Base-by-base conservation (phyloP, 2,329 filamentous ascomycete genomes). In the Colletotrichum truncatum region DNA sequence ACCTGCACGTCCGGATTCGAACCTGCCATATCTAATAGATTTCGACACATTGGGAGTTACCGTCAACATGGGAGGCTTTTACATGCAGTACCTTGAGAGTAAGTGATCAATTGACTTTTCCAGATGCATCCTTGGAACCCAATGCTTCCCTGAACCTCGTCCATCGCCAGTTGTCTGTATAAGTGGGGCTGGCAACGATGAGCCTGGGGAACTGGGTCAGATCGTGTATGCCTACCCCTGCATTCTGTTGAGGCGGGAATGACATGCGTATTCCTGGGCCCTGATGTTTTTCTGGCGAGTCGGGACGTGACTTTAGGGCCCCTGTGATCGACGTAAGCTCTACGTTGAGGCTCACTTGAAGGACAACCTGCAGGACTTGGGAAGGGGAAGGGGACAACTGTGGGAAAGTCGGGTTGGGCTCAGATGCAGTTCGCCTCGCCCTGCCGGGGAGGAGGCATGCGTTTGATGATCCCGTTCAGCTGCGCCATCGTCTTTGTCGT, bases 71-170 rank as follows among this genome's bases (percentile, higher is more conserved):
- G 83, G 82, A 72, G 88, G 88, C 69, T 90, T 89, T 74, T 90
- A 90, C 74, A 90, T 90, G 84, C 89, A 91, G 73, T 92, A 92
- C 76, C 83, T 92, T 70, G 88, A 91, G 76, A 91, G 90, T 92
- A 89, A 87, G 89, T 91, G 71, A 51, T 72, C 66, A 61, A 73
- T 72, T 72, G 69, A 61, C 51, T 56, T 55, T 28, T 34, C 39
- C 43, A 51, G 62, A 39, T 38, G 26, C 11, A 4, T 52, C 55
- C 32, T 64, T 58, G 61, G 16, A 67, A 45, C 64, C 63, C 64
- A 64, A 67, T 51, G 46, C 60, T 57, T 49, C 64, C 64, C 61
- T 61, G 52, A 64, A 51, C 58, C 49, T 65, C 39, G 48, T 61
- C 38, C 48, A 49, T 64, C 53, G 30, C 21, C 48, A 46, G 51